Conservation (phyloP, 495 filamentous ascomycete species). For the Diplogelasinospora grovesii region DNA sequence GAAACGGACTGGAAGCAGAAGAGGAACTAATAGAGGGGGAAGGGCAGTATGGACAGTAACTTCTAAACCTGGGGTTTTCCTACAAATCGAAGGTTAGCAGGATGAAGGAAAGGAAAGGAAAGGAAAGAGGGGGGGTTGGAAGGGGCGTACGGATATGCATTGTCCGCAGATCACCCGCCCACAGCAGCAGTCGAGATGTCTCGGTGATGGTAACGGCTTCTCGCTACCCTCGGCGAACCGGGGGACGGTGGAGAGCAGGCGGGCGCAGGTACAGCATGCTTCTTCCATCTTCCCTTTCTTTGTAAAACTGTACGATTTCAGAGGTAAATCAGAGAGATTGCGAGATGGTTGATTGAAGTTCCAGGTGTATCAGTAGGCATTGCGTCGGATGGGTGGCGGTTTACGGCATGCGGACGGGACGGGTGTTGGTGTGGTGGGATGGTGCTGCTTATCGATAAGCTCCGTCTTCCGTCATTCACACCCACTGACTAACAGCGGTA, state of each 20-base stretch:
- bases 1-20: conserved; percentile 9
- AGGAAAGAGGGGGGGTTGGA: not conserved
- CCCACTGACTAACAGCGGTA: too few relatives aligned
- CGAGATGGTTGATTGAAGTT: too few relatives aligned
- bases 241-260: conserved; percentile 43
- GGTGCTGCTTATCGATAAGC: too few relatives aligned
- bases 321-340: too few relatives aligned
- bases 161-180: conserved; percentile 57
- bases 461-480: too few relatives aligned
- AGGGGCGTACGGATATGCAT: conserved; percentile 52
- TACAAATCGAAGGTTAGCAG: conserved; percentile 15
- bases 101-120: not conserved
- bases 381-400: too few relatives aligned
- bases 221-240: conserved; percentile 40
- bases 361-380: too few relatives aligned
- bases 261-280: conserved; percentile 62
- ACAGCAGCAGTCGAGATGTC: conserved; percentile 56
- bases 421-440: too few relatives aligned
- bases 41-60: conserved; percentile 57
- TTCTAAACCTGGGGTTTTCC: conserved; percentile 60
- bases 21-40: conserved; percentile 35
- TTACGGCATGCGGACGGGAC: too few relatives aligned
- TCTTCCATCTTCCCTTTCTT: too few relatives aligned
- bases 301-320: too few relatives aligned
- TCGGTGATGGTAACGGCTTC: conserved; percentile 46